phyloP scores from a whole-genome alignment of 371 early-diverging fungal genomes.

The Smittium culicis region DNA sequence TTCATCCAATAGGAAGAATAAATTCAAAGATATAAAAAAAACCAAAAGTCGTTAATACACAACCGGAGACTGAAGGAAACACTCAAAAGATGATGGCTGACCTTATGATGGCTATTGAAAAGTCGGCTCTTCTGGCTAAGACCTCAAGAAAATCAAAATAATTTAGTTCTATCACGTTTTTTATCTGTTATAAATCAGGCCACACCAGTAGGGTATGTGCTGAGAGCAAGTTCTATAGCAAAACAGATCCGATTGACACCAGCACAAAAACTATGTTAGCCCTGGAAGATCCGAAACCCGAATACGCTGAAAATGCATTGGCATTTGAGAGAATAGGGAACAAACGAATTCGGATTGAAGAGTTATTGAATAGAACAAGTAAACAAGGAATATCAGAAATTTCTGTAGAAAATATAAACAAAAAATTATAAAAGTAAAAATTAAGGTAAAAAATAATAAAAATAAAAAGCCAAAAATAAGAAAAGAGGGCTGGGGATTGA shows the following conservation, averaged over 20 bases:
- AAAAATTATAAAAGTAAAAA: background rate
- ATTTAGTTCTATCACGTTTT: background rate
- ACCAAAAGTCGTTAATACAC: background rate
- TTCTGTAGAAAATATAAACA: background rate
- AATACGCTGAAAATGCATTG: background rate
- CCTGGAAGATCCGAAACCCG: background rate
- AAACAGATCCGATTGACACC: background rate
- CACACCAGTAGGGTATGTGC: background rate
- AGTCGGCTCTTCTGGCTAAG: background rate
- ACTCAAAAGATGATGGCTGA: background rate
- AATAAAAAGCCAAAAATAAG: background rate
- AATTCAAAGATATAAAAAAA: background rate
- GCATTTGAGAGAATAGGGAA: background rate
- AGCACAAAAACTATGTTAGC: background rate
- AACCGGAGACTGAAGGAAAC: background rate
- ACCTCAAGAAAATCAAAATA: background rate
- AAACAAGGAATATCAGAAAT: background rate
- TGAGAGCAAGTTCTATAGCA: background rate
- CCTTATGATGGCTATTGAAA: background rate
- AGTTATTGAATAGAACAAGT: background rate
- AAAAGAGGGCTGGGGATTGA: background rate
- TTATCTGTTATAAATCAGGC: background rate
- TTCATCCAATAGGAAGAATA: background rate
- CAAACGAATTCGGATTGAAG: background rate
- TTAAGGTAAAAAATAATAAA: background rate